Evolutionary conservation across 805 yeast genomes (phyloP), one percentile per base, ranked within the genome.

Genomic region (Starmerella floris): DNA sequence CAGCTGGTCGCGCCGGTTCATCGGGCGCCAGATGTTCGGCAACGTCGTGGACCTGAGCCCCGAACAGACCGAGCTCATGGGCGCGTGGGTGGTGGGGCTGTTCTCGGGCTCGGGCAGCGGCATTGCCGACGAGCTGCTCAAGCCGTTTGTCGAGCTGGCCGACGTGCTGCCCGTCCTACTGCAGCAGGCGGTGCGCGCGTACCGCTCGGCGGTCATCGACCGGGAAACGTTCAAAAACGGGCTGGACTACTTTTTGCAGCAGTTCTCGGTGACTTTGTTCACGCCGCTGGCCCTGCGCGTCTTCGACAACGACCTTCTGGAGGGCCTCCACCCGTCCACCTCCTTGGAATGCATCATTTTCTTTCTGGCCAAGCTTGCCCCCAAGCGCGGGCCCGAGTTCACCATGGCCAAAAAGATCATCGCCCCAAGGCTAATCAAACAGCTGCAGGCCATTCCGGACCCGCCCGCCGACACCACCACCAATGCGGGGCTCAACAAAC

Each of bases 81-180:
- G 74, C 35, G 79, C 74, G 21, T 88, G 97, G 97, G 72, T 81
- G 36, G 63, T 71, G 23, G 87, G 91, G 1, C 60, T 88, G 32
- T 85, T 82, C 60, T 87, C 83, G 48, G 71, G 82, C 26, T 79
- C 78, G 30, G 94, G 95, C 3, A 74, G 87, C 30, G 78, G 94
- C 0, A 43, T 49, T 15, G 39, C 49, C 23, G 96, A 88, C 60
- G 87, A 81, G 35, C 62, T 85, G 46, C 74, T 87, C 55, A 72
- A 77, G 51, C 66, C 76, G 10, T 73, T 82, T 16, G 73, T 74
- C 50, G 87, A 83, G 44, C 73, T 80, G 47, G 67, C 69, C 30
- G 40, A 28, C 6, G 61, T 87, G 27, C 70, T 85, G 17, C 91
- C 95, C 2, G 66, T 73, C 3, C 73, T 88, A 23, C 74, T 83